Conservation (phyloP, 2,329 filamentous ascomycete genomes). For the Calonectria honghensis region DNA sequence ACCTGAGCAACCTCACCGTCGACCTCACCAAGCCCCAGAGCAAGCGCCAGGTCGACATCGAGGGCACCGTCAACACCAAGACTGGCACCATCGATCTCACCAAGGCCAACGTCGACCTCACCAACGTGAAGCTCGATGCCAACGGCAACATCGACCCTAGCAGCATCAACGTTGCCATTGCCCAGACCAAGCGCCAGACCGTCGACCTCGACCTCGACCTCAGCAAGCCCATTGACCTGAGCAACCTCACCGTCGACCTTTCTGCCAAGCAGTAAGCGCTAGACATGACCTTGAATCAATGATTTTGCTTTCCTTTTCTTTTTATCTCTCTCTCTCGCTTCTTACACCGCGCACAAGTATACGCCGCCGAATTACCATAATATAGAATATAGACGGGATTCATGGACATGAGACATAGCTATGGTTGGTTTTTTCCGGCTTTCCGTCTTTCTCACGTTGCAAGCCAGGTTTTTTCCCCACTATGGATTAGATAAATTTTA, state of each 20-base stretch:
- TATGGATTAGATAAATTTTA: conserved; percentile 27
- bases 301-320: background rate
- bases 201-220: background rate
- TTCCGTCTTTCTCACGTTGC: background rate
- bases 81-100: background rate
- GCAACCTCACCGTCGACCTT: background rate
- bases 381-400: conserved; percentile 17
- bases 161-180: background rate
- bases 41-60: conserved; percentile 2
- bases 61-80: background rate
- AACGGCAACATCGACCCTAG: conserved; percentile 8
- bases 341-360: too few species aligned
- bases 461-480: conserved; percentile 12
- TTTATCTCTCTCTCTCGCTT: background rate
- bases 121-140: background rate
- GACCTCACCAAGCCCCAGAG: background rate
- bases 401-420: conserved; percentile 10
- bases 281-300: background rate
- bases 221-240: background rate
- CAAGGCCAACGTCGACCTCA: background rate
- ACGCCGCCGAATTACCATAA: conserved; percentile 1
- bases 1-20: background rate
- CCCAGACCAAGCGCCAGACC: background rate
- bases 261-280: background rate
- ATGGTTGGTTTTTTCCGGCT: conserved; percentile 23